Base-by-base conservation (phyloP, 768 basidiomycete genomes). In the Leucocoprinus leucothites region DNA sequence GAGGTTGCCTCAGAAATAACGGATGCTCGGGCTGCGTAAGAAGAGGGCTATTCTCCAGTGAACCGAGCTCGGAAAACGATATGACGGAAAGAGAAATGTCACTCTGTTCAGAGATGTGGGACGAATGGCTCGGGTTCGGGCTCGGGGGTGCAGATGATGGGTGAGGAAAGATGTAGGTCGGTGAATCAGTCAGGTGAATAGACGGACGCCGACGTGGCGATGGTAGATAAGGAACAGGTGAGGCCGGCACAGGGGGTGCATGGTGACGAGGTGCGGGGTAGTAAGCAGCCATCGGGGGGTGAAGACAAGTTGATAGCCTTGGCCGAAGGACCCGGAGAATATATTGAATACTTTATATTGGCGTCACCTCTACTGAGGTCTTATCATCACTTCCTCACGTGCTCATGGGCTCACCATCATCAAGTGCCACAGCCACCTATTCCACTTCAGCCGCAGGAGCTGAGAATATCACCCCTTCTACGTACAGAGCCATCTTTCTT, bases 61-160 rank as follows among this genome's bases (percentile, higher is more conserved):
- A 54, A 2, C 36, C 36, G 9, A 57, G 41, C 18, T 57, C 60
- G 11, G 56, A 61, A 4, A 64, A 11, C 9, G 38, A 46, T 3
- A 44, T 35, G 4, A 21, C 51, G 14, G 61, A 60, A 21, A 52
- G 48, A 18, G 57, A 51, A 22, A 58, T 48, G 31, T 47, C 49
- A 18, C 42, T 51, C 6, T 43, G 34, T 3, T 44, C 34, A 28
- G 63, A 60, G 19, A 58, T 5, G 13, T 51, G 49, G 31, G 64
- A 62, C 3, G 38, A n/a, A n/a, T n/a, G n/a, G n/a, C n/a, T 56
- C 28, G 36, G 56, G 48, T 49, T 56, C 21, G 64, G 63, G 41
- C 61, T 62, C n/a, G 57, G 46, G 3, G 61, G 59, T 34, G 47
- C 56, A 5, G 64, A 65, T 4, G 59, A 60, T 13, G 64, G 64